phyloP scores from a whole-genome alignment of 495 filamentous ascomycete genomes.

The Cercophora sp. region DNA sequence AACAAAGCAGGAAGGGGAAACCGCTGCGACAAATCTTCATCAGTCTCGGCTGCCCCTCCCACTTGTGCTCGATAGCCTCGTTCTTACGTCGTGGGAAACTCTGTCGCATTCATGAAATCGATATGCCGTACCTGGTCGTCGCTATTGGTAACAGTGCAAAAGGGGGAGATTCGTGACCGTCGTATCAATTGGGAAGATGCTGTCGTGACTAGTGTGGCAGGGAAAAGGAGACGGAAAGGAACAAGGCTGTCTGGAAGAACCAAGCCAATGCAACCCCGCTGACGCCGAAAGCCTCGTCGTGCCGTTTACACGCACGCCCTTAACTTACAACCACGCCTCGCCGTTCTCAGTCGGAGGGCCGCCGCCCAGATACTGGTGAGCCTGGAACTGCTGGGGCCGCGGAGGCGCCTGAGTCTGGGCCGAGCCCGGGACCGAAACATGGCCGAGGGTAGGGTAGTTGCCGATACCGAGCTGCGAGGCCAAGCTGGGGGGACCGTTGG shows the following conservation, averaged over 20 bases:
- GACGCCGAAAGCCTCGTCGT: slow-evolving; percentile 26
- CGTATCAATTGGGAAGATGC: slow-evolving; percentile 26
- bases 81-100: slow-evolving; percentile 17
- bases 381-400: too few relatives aligned
- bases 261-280: slow-evolving; percentile 18
- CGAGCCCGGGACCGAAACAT: too few relatives aligned
- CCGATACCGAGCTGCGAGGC: background rate
- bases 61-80: slow-evolving; percentile 24
- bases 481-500: background rate
- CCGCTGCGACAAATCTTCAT: slow-evolving; percentile 9
- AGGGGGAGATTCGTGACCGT: slow-evolving; percentile 29
- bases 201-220: slow-evolving; percentile 31
- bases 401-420: too few relatives aligned
- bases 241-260: slow-evolving; percentile 28
- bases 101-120: slow-evolving; percentile 22
- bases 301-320: slow-evolving; percentile 24
- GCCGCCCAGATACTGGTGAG: slow-evolving; percentile 15
- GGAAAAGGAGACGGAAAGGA: slow-evolving; percentile 27
- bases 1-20: slow-evolving; percentile 30
- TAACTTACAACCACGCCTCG: slow-evolving; percentile 28
- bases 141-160: slow-evolving; percentile 29
- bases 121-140: slow-evolving; percentile 27
- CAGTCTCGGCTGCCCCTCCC: slow-evolving; percentile 8
- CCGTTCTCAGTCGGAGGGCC: slow-evolving; percentile 19
- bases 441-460: too few relatives aligned